Percentiles rank a stretch among this genome's conserved stretches.
Evolutionary conservation across 2,329 filamentous ascomycete genomes (phyloP).

Genomic region (Curvularia lunata): DNA sequence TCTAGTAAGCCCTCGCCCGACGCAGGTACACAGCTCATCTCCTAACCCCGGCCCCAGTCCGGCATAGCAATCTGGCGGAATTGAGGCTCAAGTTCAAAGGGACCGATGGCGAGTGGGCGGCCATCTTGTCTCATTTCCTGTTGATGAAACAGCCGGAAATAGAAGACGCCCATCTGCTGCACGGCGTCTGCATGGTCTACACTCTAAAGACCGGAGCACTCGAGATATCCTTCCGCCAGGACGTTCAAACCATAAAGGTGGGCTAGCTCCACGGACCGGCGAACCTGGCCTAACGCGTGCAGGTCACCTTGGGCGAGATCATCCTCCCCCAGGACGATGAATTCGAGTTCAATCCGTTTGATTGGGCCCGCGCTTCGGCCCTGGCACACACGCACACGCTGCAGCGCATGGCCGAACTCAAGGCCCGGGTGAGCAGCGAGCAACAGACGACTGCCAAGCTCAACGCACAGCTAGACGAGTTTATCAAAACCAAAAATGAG

Average conservation of each 20-base stretch:
- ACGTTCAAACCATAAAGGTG: conserved; percentile 70
- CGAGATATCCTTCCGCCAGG: conserved; percentile 69
- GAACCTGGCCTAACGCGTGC: neutral
- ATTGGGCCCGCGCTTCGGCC: conserved; percentile 71
- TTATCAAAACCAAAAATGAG: conserved; percentile 69
- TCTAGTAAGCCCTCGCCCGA: conserved; percentile 58
- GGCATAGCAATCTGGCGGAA: conserved; percentile 40
- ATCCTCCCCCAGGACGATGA: conserved; percentile 62
- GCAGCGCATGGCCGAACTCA: conserved; percentile 53
- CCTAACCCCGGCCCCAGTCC: conserved; percentile 42
- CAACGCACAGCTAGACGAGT: conserved; percentile 68
- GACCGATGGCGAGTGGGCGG: conserved; percentile 67
- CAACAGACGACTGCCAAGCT: conserved; percentile 65
- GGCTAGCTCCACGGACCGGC: conserved; percentile 30
- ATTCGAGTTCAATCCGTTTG: conserved; percentile 68
- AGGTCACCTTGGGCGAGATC: conserved; percentile 69
- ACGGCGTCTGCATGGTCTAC: conserved; percentile 65
- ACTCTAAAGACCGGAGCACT: conserved; percentile 61
- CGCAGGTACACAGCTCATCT: conserved; percentile 17
- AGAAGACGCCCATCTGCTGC: conserved; percentile 55
- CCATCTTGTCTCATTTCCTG: conserved; percentile 64
- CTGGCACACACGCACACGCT: conserved; percentile 56
- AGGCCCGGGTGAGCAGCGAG: conserved; percentile 55
- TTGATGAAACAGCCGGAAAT: conserved; percentile 52
- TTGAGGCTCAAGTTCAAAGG: conserved; percentile 46